Conservation (phyloP, 2,329 filamentous ascomycete species). For the Arachnopeziza araneosa region DNA sequence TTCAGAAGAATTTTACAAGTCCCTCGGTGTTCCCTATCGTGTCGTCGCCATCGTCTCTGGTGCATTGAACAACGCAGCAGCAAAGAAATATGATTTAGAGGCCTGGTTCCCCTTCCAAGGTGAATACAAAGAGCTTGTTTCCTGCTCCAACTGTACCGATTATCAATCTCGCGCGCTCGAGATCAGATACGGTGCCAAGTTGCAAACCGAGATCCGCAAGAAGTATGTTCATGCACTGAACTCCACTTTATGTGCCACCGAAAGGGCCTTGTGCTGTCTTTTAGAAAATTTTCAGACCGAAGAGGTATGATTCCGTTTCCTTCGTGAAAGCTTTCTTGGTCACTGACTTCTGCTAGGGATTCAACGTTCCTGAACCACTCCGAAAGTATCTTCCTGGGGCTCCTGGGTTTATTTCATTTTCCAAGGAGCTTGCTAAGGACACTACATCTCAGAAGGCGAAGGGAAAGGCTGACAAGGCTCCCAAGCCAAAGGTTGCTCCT, state of each 20-base stretch:
- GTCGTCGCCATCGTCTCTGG: constrained; percentile 95
- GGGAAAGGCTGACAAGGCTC: constrained; percentile 22
- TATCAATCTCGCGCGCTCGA: constrained; percentile 94
- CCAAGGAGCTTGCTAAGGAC: constrained; percentile 79
- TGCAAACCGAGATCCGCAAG: constrained; percentile 78
- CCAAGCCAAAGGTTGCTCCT: constrained; percentile 26
- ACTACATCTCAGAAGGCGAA: constrained; percentile 54
- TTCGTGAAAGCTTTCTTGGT: not conserved
- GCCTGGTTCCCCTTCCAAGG: constrained; percentile 95
- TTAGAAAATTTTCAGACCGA: constrained; percentile 96
- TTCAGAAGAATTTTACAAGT: constrained; percentile 94
- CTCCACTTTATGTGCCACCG: constrained; percentile 83
- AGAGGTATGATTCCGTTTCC: constrained; percentile 49
- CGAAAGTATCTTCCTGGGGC: constrained; percentile 86
- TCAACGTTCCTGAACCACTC: constrained; percentile 75
- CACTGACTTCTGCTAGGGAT: constrained; percentile 46
- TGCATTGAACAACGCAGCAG: constrained; percentile 80
- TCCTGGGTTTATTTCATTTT: constrained; percentile 83
- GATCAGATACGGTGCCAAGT: constrained; percentile 86
- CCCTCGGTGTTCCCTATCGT: constrained; percentile 81
- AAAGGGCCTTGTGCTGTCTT: constrained; percentile 87
- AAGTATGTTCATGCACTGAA: constrained; percentile 93
- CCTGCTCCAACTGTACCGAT: constrained; percentile 96
- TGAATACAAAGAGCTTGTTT: constrained; percentile 98
- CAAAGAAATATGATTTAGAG: constrained; percentile 95